Conservation (phyloP, 352 stramenopile genomes). For the Globisporangium spinosum region DNA sequence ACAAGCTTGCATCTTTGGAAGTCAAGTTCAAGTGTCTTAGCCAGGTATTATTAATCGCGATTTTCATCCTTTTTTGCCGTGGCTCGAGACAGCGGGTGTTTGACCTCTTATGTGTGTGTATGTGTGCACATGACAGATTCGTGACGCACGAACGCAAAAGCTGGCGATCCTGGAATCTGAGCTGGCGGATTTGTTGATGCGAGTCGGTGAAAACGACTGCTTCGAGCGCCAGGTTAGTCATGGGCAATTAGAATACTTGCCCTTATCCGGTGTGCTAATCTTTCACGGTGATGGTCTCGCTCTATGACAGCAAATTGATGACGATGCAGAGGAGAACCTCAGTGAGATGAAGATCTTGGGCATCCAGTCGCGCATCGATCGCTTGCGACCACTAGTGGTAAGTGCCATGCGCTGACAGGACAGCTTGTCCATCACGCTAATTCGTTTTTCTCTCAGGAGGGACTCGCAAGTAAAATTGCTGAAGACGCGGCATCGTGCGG, state of each 20-base stretch:
- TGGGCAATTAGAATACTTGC: neutral
- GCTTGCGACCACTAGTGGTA: conserved; percentile 11
- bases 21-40: conserved; percentile 40
- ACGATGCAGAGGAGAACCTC: conserved; percentile 11
- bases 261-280: neutral
- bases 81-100: neutral
- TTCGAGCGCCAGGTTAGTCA: neutral
- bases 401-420: neutral
- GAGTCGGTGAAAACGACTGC: neutral
- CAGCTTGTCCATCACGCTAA: neutral
- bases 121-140: conserved; percentile 12
- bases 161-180: conserved; percentile 3
- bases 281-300: neutral
- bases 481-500: conserved; percentile 8
- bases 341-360: conserved; percentile 12
- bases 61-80: neutral
- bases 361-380: conserved; percentile 8
- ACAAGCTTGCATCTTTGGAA: conserved; percentile 32
- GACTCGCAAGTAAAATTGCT: conserved; percentile 6
- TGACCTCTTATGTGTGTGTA: neutral
- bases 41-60: conserved; percentile 16
- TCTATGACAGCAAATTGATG: neutral
- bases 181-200: neutral
- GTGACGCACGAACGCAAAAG: neutral
- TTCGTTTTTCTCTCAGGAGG: conserved; percentile 1